Conservation (phyloP, 2,329 filamentous ascomycete species). For the Colletotrichum abscissum region DNA sequence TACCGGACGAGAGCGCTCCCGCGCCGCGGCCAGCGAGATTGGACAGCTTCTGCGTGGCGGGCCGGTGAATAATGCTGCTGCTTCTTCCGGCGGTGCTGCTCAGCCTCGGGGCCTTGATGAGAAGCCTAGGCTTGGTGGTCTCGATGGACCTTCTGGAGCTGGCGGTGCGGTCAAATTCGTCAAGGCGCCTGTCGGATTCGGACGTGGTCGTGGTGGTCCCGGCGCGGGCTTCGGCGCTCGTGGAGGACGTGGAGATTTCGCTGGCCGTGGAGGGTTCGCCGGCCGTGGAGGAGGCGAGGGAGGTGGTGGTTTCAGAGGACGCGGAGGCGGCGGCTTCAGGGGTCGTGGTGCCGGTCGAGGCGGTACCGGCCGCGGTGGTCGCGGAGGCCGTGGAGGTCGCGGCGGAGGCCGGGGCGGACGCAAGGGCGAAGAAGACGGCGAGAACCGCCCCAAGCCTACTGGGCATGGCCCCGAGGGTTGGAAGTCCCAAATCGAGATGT, state of each 20-base stretch:
- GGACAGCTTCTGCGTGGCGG: slow-evolving; percentile 42
- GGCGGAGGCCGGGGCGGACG: slow-evolving; percentile 38
- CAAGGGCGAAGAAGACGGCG: slow-evolving; percentile 31
- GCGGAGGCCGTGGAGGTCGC: slow-evolving; percentile 21
- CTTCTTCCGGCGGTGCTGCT: slow-evolving; percentile 1
- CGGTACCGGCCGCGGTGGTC: slow-evolving; percentile 22
- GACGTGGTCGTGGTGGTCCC: slow-evolving; percentile 1
- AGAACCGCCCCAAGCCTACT: background rate
- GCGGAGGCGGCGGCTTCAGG: slow-evolving; percentile 37
- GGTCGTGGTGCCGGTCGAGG: slow-evolving; percentile 35
- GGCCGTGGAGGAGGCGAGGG: slow-evolving; percentile 29
- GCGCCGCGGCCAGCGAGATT: slow-evolving; percentile 48
- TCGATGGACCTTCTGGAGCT: background rate
- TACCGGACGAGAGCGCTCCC: slow-evolving; percentile 44
- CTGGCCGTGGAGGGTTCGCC: slow-evolving; percentile 3
- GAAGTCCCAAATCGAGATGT: slow-evolving; percentile 13
- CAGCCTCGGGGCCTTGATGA: slow-evolving; percentile 32
- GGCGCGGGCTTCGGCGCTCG: background rate
- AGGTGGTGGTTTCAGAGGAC: slow-evolving; percentile 1
- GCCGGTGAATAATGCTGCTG: slow-evolving; percentile 13
- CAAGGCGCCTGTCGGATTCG: slow-evolving; percentile 27
- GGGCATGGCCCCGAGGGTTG: no score
- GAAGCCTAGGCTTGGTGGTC: no score
- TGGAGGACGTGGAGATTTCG: background rate
- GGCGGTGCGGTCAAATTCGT: slow-evolving; percentile 23